phyloP scores from a whole-genome alignment of 2,329 filamentous ascomycete genomes.

The Amesomyces nigricolor region DNA sequence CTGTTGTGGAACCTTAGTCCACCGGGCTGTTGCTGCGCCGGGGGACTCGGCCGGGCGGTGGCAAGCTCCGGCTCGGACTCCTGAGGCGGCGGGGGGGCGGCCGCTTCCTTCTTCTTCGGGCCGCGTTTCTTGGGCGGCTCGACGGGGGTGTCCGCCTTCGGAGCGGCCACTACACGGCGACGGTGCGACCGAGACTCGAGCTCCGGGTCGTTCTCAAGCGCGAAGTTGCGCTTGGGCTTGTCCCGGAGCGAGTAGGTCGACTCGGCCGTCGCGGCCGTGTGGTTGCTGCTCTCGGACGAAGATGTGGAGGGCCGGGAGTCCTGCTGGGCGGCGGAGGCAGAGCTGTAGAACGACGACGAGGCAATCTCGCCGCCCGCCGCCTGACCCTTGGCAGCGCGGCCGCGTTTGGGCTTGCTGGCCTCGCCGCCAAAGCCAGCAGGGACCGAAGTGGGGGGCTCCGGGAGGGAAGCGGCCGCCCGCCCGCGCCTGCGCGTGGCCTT shows the following conservation, averaged over 20 bases:
- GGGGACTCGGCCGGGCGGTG: neutral
- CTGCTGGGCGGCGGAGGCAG: conserved; percentile 30
- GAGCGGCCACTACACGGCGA: conserved; percentile 11
- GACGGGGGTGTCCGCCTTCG: conserved; percentile 12
- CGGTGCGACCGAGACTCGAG: conserved; percentile 34
- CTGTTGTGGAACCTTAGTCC: conserved; percentile 9
- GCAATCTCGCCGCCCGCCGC: conserved; percentile 23
- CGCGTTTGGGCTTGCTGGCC: conserved; percentile 19
- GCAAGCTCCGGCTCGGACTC: neutral
- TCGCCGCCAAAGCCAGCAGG: conserved; percentile 7
- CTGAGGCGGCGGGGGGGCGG: neutral
- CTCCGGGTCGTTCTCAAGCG: conserved; percentile 42
- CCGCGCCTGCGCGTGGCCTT: conserved; percentile 23
- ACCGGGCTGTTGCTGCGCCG: conserved; percentile 2
- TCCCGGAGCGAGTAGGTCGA: conserved; percentile 50
- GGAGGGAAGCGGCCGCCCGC: conserved; percentile 12
- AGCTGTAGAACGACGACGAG: conserved; percentile 27
- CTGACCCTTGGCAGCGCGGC: conserved; percentile 16
- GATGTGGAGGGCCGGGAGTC: conserved; percentile 49
- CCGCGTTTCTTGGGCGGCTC: conserved; percentile 26
- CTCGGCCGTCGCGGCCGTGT: conserved; percentile 44
- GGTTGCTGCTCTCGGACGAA: conserved; percentile 35
- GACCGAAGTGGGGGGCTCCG: conserved; percentile 21
- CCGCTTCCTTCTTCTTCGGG: conserved; percentile 15
- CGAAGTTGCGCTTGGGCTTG: conserved; percentile 51